Conservation (phyloP, 805 yeast species). For the Helenozyma rhizophorensis region DNA sequence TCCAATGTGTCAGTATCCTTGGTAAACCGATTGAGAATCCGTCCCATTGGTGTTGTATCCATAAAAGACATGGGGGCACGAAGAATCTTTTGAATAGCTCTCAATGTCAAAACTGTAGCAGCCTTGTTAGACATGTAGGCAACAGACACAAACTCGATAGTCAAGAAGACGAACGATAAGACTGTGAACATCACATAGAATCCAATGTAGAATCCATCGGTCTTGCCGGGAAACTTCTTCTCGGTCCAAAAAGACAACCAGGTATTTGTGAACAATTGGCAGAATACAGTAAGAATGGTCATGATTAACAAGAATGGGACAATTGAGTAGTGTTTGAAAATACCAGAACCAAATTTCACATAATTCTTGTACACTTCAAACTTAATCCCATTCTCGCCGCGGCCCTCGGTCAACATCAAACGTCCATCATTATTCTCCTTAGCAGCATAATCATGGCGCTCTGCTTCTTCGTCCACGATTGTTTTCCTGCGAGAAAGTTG, state of each 20-base stretch:
- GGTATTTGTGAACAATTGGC: conserved; percentile 57
- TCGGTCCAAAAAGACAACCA: conserved; percentile 86
- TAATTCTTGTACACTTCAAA: conserved; percentile 30
- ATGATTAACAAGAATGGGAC: conserved; percentile 18
- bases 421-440: conserved; percentile 17
- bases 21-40: conserved; percentile 80
- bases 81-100: conserved; percentile 55
- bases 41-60: conserved; percentile 85
- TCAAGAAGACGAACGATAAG: conserved; percentile 41
- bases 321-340: conserved; percentile 17
- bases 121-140: conserved; percentile 51
- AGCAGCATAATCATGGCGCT: conserved; percentile 26
- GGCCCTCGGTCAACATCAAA: conserved; percentile 10
- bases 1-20: conserved; percentile 84
- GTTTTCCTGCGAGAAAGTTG: conserved; percentile 15
- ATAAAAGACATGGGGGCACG: conserved; percentile 79
- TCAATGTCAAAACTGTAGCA: conserved; percentile 54
- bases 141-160: conserved; percentile 41
- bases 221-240: conserved; percentile 42
- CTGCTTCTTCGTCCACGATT: conserved; percentile 27
- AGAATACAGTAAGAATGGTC: conserved; percentile 41
- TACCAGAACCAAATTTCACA: conserved; percentile 26
- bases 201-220: conserved; percentile 66
- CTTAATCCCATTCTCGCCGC: conserved; percentile 24
- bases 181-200: conserved; percentile 60